Evolutionary conservation across 352 stramenopile genomes (phyloP), one percentile per base, ranked within the genome.

Genomic region (Phytopythium oedochilum): DNA sequence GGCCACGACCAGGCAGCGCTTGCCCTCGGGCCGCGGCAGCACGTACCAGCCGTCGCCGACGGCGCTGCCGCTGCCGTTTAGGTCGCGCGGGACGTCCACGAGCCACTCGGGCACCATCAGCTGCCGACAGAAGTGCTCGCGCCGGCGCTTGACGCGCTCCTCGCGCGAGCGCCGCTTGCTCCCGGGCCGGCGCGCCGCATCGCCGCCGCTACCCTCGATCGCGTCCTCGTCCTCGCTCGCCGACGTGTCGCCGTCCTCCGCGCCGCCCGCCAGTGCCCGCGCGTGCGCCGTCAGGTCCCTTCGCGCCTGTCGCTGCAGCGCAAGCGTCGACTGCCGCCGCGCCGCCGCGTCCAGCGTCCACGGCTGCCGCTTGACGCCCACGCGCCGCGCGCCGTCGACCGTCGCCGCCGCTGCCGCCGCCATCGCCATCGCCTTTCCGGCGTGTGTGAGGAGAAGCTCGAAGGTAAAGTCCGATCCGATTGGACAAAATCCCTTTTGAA

Each of bases 91-190:
- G 2, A 96, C 65, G 51, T 96, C 84, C 31, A 96, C 70, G 57
- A 97, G 79, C 89, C 91, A 97, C 62, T 97, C 90, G 26, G 88
- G 89, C 39, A 86, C 79, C 68, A 86, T 89, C 23, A 97, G 57
- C 60, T 97, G 89, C 53, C 73, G 75, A 23, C 71, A 77, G 65
- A 89, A 97, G 57, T 89, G 75, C 44, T 86, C 75, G 39, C 79
- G 65, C 10, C 82, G 74, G 46, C 71, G 68, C 59, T 91, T 92
- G 7, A 92, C 61, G 47, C 83, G 78, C 56, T 94, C 80, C 66
- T 94, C 83, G 34, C 84, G 74, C 22, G 75, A 92, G 38, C 71
- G 73, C 45, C 55, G 80, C 68, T 93, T 92, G 28, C 53, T 55
- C 9, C 31, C 22, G 23, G 57, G 34, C 25, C 12, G 20, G 2